Base-by-base conservation (phyloP, 805 yeast genomes). In the Lipomyces japonicus region DNA sequence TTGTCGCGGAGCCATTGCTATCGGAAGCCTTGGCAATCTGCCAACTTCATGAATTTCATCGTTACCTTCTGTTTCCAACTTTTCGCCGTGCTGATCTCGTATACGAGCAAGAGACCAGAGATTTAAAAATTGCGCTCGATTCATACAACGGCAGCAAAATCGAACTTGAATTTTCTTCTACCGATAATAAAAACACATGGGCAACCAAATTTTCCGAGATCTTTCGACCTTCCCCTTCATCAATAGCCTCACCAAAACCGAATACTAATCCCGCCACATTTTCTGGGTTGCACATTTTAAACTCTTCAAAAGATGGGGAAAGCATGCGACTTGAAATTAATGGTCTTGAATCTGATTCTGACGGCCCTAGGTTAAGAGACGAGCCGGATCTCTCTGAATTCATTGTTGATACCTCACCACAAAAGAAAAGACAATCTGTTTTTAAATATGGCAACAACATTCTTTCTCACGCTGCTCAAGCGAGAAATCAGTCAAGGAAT, bases 1-100 rank as follows among this genome's bases (percentile, higher is more conserved):
- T 54, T 12, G 30, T 54, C n/a, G 19, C 57, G 7, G 58, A 52
- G 23, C 53, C 56, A 10, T 12, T 42, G 9, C 12, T 28, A 43
- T 44, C 55, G 3, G 53, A 54, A n/a, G 49, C 54, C 3, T 45
- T 54, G 14, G 58, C 57, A 2, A 41, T 54, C 25, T 54, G 58
- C 38, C 57, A 52, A 23, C 51, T 54, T 4, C 54, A 52, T 24
- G 57, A 54, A 31, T 40, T 54, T 18, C 50, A 54, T 22, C 42
- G 58, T 12, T 54, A 44, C 25, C 48, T 54, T 7, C 43, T 54
- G 14, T 54, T 54, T 28, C 58, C 58, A 4, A 43, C 57, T 1
- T 54, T 54, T 18, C 38, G 58, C 14, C 39, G 52, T 12, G 53
- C 51, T 3, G 58, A 54, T 26, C 34, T 54, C 18, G 50, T 51